phyloP scores from a whole-genome alignment of 192 early-diverging fungal genomes.

The Thoreauomyces humboldtii region DNA sequence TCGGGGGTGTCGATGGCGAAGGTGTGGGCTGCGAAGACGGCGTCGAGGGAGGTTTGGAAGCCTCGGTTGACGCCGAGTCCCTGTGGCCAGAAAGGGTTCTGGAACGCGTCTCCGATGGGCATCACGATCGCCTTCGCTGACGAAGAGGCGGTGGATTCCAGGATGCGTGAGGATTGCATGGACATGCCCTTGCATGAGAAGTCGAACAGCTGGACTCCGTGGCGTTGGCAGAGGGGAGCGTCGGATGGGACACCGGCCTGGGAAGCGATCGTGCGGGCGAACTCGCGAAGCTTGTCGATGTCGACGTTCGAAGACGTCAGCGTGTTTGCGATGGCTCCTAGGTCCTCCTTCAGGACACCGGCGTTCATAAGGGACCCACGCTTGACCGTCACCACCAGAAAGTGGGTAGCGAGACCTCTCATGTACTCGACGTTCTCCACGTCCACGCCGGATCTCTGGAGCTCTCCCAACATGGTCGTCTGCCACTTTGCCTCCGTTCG shows the following conservation, averaged over 20 bases:
- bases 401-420: conserved; percentile 37
- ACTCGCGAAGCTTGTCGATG: conserved; percentile 25
- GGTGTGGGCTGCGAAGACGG: conserved; percentile 28
- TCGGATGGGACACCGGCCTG: conserved; percentile 27
- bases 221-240: conserved; percentile 23
- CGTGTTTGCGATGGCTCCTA: conserved; percentile 20
- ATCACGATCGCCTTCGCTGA: conserved; percentile 22
- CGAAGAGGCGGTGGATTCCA: conserved; percentile 7
- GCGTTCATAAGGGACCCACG: conserved; percentile 9
- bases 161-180: conserved; percentile 7
- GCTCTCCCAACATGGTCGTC: conserved; percentile 27
- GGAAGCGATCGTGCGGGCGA: conserved; percentile 30
- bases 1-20: background rate
- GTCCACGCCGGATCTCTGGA: conserved; percentile 27
- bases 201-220: conserved; percentile 51
- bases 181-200: conserved; percentile 38
- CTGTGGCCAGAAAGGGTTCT: conserved; percentile 51
- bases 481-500: conserved; percentile 34
- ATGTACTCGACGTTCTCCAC: conserved; percentile 49
- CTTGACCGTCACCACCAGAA: conserved; percentile 37
- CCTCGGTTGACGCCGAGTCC: conserved; percentile 49
- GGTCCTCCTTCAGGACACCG: conserved; percentile 27
- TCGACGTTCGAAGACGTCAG: conserved; percentile 37
- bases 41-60: conserved; percentile 42
- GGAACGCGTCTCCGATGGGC: conserved; percentile 40